A percentile compares a stretch with the other conserved stretches of the same genome.
These are phyloP conservation scores for Erucastrum elatum DNA, from an alignment of 345 rosid species.

Conservation along the genomic window DNA sequence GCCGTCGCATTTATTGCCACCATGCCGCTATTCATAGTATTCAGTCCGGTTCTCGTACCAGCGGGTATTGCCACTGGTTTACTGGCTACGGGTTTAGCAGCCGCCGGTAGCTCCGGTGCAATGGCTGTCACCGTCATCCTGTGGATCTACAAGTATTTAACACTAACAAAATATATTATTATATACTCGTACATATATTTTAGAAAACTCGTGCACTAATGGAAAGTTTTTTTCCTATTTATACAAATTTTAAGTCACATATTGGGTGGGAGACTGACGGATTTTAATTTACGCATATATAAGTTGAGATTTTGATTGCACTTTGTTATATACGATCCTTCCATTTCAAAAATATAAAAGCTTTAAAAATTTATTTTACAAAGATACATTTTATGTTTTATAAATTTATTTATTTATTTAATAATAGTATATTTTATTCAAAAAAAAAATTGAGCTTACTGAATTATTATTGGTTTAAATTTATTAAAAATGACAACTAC, in stretches of 20 bases:
- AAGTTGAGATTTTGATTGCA: neutral
- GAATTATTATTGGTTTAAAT: neutral
- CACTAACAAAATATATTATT: neutral
- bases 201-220: neutral
- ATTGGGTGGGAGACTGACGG: neutral
- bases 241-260: neutral
- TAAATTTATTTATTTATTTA: too few species aligned
- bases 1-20: constrained; percentile 59
- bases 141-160: constrained; percentile 58
- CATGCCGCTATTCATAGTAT: constrained; percentile 63
- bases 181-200: neutral
- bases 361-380: too few species aligned
- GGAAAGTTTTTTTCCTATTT: neutral
- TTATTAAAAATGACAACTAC: neutral
- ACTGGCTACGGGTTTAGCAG: constrained; percentile 54
- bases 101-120: constrained; percentile 62
- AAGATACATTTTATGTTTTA: neutral
- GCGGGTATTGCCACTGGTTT: constrained; percentile 50
- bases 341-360: neutral
- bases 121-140: constrained; percentile 56
- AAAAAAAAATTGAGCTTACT: neutral
- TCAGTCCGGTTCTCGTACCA: constrained; percentile 81
- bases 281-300: neutral
- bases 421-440: neutral
- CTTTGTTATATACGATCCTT: neutral